These are phyloP conservation scores for Pyricularia pennisetigena DNA, from an alignment of 2,329 filamentous ascomycete genomes.

Conservation along the genomic window DNA sequence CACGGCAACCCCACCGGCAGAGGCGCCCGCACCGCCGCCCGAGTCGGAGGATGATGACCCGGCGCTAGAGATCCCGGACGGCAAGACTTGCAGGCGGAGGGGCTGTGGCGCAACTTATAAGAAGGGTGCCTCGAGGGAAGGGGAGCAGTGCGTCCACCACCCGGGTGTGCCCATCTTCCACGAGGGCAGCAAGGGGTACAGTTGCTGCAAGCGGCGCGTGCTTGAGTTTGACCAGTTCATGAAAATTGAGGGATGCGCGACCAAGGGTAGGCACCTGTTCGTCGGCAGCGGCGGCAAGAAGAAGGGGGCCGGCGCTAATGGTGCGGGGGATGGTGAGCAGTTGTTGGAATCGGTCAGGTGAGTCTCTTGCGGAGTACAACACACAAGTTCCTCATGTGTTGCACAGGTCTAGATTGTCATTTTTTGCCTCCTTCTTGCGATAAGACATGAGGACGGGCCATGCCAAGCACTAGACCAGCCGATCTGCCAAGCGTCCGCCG, in stretches of 20 bases:
- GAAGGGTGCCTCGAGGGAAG: slow-evolving; percentile 46
- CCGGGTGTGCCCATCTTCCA: slow-evolving; percentile 90
- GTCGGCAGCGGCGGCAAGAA: slow-evolving; percentile 65
- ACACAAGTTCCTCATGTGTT: background rate
- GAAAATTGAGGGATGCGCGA: slow-evolving; percentile 86
- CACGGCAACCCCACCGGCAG: slow-evolving; percentile 29
- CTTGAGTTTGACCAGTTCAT: slow-evolving; percentile 97
- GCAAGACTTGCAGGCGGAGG: slow-evolving; percentile 66
- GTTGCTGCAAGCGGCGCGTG: slow-evolving; percentile 90
- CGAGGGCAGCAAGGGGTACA: slow-evolving; percentile 96
- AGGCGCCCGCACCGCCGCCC: slow-evolving; percentile 50
- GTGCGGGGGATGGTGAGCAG: slow-evolving; percentile 74
- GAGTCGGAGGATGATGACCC: slow-evolving; percentile 87
- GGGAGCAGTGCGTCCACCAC: slow-evolving; percentile 78
- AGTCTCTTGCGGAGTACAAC: slow-evolving; percentile 14
- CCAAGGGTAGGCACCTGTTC: slow-evolving; percentile 74
- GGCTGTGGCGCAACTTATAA: slow-evolving; percentile 62
- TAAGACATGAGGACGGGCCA: background rate
- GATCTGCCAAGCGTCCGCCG: background rate
- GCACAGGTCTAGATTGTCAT: background rate
- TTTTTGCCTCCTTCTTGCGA: background rate
- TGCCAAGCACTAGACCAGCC: background rate
- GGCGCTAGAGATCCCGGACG: slow-evolving; percentile 59
- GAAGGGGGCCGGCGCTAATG: slow-evolving; percentile 20
- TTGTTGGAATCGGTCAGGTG: slow-evolving; percentile 69